Conservation (phyloP, 2,329 filamentous ascomycete species). For the Dactylellina cionopaga region DNA sequence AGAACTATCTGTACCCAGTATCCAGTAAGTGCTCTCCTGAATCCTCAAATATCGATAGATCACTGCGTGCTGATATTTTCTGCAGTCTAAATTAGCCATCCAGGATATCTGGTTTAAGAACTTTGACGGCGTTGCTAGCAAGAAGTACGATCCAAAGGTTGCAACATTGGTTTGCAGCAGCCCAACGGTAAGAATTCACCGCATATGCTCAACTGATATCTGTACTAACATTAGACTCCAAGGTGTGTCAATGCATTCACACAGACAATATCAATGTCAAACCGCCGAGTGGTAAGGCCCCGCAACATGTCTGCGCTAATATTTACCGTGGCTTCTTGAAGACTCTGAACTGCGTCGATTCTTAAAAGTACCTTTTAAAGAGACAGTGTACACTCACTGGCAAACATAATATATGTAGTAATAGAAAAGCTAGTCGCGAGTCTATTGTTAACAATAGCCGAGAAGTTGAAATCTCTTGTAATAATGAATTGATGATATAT, state of each 20-base stretch:
- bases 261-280: slow-evolving; percentile 63
- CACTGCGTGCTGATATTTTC: neutral
- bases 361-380: neutral
- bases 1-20: slow-evolving; percentile 64
- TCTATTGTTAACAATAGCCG: neutral
- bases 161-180: slow-evolving; percentile 65
- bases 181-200: slow-evolving; percentile 50
- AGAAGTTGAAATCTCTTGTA: too few species aligned
- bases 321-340: slow-evolving; percentile 54
- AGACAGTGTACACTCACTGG: too few species aligned
- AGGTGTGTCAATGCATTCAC: slow-evolving; percentile 64
- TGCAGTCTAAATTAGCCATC: slow-evolving; percentile 19
- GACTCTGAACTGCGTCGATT: slow-evolving; percentile 20
- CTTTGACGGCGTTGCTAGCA: slow-evolving; percentile 67
- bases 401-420: too few species aligned
- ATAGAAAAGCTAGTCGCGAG: too few species aligned
- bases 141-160: slow-evolving; percentile 62
- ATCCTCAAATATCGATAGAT: neutral
- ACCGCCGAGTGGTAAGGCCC: slow-evolving; percentile 63
- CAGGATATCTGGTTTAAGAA: slow-evolving; percentile 65
- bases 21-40: slow-evolving; percentile 23
- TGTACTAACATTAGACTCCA: neutral
- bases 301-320: slow-evolving; percentile 63
- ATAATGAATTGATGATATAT: too few species aligned
- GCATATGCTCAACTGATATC: neutral